These are phyloP conservation scores for Medicago ruthenica DNA, from an alignment of 306 rosid species.

Conservation along the genomic window DNA sequence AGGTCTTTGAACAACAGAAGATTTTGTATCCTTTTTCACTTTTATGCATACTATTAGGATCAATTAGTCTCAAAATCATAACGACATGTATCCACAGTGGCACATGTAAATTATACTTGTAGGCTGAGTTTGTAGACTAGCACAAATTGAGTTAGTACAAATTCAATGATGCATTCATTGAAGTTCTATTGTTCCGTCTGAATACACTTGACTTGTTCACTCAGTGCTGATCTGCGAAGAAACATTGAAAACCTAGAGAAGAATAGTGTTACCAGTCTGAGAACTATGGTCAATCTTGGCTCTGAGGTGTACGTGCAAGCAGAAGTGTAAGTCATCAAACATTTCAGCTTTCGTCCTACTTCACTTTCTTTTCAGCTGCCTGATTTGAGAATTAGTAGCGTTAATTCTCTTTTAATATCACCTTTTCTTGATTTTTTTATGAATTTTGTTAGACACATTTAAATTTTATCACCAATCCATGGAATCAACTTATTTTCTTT, in stretches of 20 bases:
- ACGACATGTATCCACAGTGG: conserved; percentile 8
- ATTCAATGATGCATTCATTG: conserved; percentile 34
- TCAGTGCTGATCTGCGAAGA: conserved; percentile 80
- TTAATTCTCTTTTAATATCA: neutral
- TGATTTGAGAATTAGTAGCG: conserved; percentile 5
- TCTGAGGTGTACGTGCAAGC: conserved; percentile 94
- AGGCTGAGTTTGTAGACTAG: neutral
- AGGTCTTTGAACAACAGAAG: conserved; percentile 91
- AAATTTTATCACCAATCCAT: conserved; percentile 8
- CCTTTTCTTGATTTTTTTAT: neutral
- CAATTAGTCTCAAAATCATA: neutral
- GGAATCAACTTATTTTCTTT: conserved; percentile 12
- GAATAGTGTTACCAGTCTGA: conserved; percentile 81
- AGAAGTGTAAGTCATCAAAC: conserved; percentile 76
- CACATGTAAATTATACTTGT: conserved; percentile 11
- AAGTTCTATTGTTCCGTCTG: conserved; percentile 17
- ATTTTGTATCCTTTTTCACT: conserved; percentile 76
- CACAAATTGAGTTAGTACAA: neutral
- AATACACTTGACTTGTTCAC: conserved; percentile 58
- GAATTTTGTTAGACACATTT: neutral
- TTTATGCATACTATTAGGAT: conserved; percentile 1
- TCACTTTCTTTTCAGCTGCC: conserved; percentile 3
- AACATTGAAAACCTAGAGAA: conserved; percentile 86
- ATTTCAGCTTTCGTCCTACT: conserved; percentile 23
- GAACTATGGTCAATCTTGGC: conserved; percentile 88